Percentiles rank a stretch among this genome's conserved stretches.
Evolutionary conservation across 148 eudicot genomes (phyloP).

Genomic region (Rhododendron molle): DNA sequence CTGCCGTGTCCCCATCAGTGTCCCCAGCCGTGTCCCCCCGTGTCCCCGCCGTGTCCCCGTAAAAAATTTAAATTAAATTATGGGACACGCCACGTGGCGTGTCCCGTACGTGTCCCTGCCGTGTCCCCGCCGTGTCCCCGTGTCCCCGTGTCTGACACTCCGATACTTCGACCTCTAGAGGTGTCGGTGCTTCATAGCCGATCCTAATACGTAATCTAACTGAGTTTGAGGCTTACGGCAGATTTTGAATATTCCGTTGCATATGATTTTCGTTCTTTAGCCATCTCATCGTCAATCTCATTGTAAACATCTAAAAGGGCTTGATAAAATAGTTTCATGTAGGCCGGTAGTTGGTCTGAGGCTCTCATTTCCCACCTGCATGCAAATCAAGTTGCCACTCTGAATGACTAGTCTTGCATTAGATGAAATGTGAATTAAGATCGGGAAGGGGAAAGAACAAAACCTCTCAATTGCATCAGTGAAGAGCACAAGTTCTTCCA

Average conservation of each 20-base stretch:
- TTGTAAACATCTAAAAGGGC: slow-evolving; percentile 27
- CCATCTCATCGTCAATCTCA: slow-evolving; percentile 34
- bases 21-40: too few relatives aligned
- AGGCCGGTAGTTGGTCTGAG: slow-evolving; percentile 35
- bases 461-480: slow-evolving; percentile 46
- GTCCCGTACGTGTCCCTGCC: too few relatives aligned
- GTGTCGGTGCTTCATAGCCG: too few relatives aligned
- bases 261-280: slow-evolving; percentile 24
- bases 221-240: slow-evolving; percentile 17
- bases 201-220: neutral
- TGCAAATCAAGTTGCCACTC: neutral
- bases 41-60: too few relatives aligned
- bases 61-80: too few relatives aligned
- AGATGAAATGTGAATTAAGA: neutral
- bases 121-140: too few relatives aligned
- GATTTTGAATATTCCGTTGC: slow-evolving; percentile 20
- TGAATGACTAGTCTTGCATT: neutral
- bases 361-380: slow-evolving; percentile 37
- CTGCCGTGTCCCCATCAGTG: too few relatives aligned
- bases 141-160: too few relatives aligned
- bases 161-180: too few relatives aligned
- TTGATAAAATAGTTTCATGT: slow-evolving; percentile 28
- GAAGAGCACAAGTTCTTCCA: slow-evolving; percentile 29
- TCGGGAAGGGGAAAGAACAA: neutral
- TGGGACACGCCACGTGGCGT: too few relatives aligned